Base-by-base conservation (phyloP, 441 rosid genomes). In the Iberis amara region DNA sequence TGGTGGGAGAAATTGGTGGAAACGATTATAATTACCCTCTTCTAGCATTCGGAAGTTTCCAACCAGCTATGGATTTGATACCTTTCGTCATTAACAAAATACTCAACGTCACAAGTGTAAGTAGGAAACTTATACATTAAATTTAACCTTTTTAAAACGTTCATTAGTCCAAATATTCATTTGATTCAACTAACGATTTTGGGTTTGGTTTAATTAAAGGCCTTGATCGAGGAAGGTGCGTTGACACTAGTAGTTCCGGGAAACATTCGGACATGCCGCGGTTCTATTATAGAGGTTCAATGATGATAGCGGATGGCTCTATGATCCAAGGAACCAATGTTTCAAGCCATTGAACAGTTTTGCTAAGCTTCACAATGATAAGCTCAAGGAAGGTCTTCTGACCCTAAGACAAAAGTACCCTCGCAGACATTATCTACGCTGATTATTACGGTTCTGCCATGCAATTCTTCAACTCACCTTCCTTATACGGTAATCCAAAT, bases 1-100 rank as follows among this genome's bases (percentile, higher is more conserved):
- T 80, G 35, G 78, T 87, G 11, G 94, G 94, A 31, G 96, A 87
- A 68, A 84, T 87, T 0, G 96, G 94, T 23, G 96, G 89, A 12
- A 88, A 88, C 55, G 94, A 88, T 60, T 88, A 80, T 57, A 88
- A 76, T 62, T 85, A 74, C 38, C 58, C 79, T 3, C 72, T 60
- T 43, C 64, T 80, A 51, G 52, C 48, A 4, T 83, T 85, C 24
- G 75, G 69, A 63, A 71, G 54, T 62, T 61, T 67, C 47, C 52
- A 68, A 47, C 65, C 68, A 47, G 68, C 79, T 0, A 66, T 43
- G 44, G 69, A 79, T 57, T 51, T 52, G 5, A 86, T 76, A 5
- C 82, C 89, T 8, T 53, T 59, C 0, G 85, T 88, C 2, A 73
- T 78, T 51, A 71, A 59, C 45, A 79, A 75, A 56, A 78, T 80